These are phyloP conservation scores for Chrysosphaeria jannelii DNA, from an alignment of 2,329 filamentous ascomycete genomes.

Conservation along the genomic window DNA sequence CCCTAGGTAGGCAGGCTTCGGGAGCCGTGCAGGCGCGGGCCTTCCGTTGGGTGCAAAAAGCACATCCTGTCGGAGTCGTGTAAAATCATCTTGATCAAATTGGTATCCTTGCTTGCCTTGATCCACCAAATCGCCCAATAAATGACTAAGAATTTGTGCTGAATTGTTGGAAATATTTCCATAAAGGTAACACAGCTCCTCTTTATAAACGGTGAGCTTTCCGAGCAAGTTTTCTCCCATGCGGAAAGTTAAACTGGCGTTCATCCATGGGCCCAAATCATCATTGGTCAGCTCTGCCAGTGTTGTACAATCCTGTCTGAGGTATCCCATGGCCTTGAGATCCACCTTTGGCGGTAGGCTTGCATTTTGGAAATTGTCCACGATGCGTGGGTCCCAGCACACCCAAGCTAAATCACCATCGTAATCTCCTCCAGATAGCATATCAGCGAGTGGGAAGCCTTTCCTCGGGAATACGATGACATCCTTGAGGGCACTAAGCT, in stretches of 20 bases:
- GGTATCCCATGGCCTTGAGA: constrained; percentile 15
- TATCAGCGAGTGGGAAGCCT: constrained; percentile 34
- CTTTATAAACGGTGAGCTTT: constrained; percentile 30
- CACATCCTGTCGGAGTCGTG: constrained; percentile 7
- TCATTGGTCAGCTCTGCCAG: constrained; percentile 14
- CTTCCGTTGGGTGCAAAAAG: constrained; percentile 4
- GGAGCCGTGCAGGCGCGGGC: constrained; percentile 5
- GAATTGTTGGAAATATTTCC: constrained; percentile 15
- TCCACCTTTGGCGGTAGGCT: constrained; percentile 15
- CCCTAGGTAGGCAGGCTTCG: constrained; percentile 15
- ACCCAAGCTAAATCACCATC: constrained; percentile 56
- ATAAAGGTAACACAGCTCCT: constrained; percentile 27
- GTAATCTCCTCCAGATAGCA: constrained; percentile 53
- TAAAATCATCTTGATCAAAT: constrained; percentile 15
- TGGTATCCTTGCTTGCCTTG: constrained; percentile 21
- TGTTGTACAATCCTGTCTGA: constrained; percentile 16
- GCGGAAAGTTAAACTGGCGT: constrained; percentile 23
- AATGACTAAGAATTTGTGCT: constrained; percentile 18
- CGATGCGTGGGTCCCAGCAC: constrained; percentile 39
- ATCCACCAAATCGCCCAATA: constrained; percentile 25
- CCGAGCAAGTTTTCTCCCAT: constrained; percentile 31
- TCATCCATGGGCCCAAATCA: neutral
- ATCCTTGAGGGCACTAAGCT: constrained; percentile 39
- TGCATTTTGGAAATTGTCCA: constrained; percentile 34
- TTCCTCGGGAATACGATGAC: constrained; percentile 46